Percentiles rank a stretch among this genome's conserved stretches.
Conservation (phyloP, 257 asterid species). For the Ehretia macrophylla region DNA sequence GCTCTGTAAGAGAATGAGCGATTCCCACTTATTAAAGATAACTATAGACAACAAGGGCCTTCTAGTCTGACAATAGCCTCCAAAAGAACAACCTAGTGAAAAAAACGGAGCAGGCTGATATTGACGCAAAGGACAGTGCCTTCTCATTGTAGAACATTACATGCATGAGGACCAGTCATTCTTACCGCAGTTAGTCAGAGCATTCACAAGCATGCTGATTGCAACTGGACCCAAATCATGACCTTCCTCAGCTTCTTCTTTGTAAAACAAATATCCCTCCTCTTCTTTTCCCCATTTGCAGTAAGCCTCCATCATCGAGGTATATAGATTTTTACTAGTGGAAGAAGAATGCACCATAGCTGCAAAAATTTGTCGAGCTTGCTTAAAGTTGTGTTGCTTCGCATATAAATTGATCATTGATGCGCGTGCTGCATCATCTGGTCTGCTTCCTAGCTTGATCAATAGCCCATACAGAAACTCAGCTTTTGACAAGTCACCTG, state of each 20-base stretch:
- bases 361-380: slow-evolving; percentile 55
- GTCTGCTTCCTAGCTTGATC: slow-evolving; percentile 42
- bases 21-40: too few species aligned
- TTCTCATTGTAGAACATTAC: not conserved
- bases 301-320: slow-evolving; percentile 64
- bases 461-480: slow-evolving; percentile 59
- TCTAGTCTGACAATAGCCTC: too few species aligned
- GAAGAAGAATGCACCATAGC: slow-evolving; percentile 31
- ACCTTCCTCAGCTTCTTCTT: slow-evolving; percentile 55
- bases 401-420: slow-evolving; percentile 66
- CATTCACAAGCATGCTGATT: slow-evolving; percentile 83
- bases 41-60: too few species aligned
- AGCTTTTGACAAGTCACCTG: slow-evolving; percentile 55
- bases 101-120: too few species aligned
- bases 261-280: slow-evolving; percentile 67
- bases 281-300: slow-evolving; percentile 51
- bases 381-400: slow-evolving; percentile 50
- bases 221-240: slow-evolving; percentile 70
- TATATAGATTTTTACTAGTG: slow-evolving; percentile 34
- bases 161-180: not conserved
- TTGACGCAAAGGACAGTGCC: too few species aligned
- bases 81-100: too few species aligned
- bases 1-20: too few species aligned
- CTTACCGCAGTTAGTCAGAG: slow-evolving; percentile 62
- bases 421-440: slow-evolving; percentile 60